Percentiles rank a stretch among this genome's conserved stretches.
Conservation (phyloP, 140 eudicot genomes). For the Ambrosia hybrid region DNA sequence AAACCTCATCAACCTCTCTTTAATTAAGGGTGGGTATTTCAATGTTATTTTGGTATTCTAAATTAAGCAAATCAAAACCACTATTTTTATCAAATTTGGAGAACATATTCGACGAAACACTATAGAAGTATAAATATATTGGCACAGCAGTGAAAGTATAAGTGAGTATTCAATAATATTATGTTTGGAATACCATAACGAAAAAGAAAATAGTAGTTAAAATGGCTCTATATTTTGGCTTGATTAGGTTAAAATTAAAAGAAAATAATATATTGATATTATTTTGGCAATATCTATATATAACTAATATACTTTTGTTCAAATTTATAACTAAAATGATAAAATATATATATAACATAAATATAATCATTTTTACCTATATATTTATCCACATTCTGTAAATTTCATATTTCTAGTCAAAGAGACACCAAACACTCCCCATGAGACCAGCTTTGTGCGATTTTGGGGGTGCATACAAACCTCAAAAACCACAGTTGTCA, state of each 20-base stretch:
- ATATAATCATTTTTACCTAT: neutral
- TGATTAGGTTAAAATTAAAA: no score
- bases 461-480: constrained; percentile 20
- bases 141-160: no score
- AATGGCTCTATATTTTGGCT: no score
- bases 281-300: neutral
- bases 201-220: no score
- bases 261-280: neutral
- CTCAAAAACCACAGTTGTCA: neutral
- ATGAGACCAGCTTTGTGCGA: constrained; percentile 5
- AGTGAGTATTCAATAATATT: no score
- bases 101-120: neutral
- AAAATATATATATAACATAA: neutral
- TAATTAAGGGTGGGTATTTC: constrained; percentile 12
- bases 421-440: constrained; percentile 22
- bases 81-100: neutral
- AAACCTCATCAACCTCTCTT: constrained; percentile 2
- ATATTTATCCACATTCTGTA: neutral
- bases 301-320: neutral
- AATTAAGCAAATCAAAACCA: neutral
- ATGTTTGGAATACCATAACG: no score
- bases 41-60: constrained; percentile 1
- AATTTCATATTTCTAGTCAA: neutral
- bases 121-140: neutral
- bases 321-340: neutral